Percentiles rank a stretch among this genome's conserved stretches.
phyloP scores from a whole-genome alignment of 345 rosid genomes.

The Syzygium aqueum region DNA sequence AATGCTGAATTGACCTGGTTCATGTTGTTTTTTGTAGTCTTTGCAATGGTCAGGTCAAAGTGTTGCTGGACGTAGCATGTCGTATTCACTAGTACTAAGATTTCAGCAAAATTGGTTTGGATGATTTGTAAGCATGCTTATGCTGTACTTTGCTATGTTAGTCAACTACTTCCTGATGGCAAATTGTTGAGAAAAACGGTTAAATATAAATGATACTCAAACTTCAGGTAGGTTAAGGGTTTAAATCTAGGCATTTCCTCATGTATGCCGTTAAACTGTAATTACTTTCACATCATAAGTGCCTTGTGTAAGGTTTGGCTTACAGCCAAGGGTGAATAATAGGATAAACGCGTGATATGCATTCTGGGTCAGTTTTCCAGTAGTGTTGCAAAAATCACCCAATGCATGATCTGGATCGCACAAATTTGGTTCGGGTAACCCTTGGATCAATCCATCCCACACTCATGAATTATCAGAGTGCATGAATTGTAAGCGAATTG shows the following conservation, averaged over 20 bases:
- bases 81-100: background rate
- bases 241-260: background rate
- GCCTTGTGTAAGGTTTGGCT: background rate
- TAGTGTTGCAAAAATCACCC: background rate
- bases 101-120: background rate
- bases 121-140: background rate
- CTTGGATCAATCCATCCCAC: background rate
- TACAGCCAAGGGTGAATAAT: background rate
- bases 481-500: background rate
- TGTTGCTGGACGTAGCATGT: background rate
- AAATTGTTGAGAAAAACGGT: background rate
- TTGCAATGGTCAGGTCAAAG: background rate
- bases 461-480: background rate
- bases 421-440: background rate
- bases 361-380: background rate
- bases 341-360: background rate
- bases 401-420: background rate
- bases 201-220: background rate
- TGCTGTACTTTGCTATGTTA: background rate
- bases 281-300: background rate
- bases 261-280: background rate
- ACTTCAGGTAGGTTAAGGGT: background rate
- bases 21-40: background rate
- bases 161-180: background rate
- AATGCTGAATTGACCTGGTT: background rate